A percentile compares a stretch with the other conserved stretches of the same genome.
Conservation (phyloP, 1,284 basidiomycete species). For the Sporisorium graminicola region DNA sequence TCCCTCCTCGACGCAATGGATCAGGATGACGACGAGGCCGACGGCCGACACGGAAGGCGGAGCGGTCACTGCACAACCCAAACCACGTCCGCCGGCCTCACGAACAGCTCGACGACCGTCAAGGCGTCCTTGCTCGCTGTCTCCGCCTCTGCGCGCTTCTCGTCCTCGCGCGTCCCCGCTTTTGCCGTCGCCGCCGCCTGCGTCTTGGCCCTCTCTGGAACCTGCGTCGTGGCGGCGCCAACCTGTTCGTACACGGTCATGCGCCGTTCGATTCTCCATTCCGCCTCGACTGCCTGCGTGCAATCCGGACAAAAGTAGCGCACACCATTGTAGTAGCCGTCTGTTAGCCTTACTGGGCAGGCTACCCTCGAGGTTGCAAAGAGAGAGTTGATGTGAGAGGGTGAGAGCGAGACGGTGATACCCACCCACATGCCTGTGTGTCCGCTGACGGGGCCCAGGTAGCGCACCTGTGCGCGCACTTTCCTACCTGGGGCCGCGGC, state of each 20-base stretch:
- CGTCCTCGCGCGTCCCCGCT: neutral
- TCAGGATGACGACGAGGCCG: no score
- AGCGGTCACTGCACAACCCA: constrained; percentile 39
- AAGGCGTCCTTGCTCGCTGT: neutral
- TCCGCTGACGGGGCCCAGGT: constrained; percentile 52
- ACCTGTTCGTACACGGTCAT: constrained; percentile 1
- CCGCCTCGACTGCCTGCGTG: constrained; percentile 15
- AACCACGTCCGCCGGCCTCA: constrained; percentile 50
- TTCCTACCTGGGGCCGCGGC: constrained; percentile 6
- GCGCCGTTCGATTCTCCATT: constrained; percentile 3
- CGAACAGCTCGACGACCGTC: constrained; percentile 29
- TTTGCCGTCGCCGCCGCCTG: no score
- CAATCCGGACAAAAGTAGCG: constrained; percentile 78
- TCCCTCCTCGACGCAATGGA: no score
- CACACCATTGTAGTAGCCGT: constrained; percentile 82
- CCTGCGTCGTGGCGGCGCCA: constrained; percentile 9
- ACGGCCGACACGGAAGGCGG: no score
- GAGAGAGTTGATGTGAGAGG: neutral
- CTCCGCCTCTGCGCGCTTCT: neutral
- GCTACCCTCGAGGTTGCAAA: neutral
- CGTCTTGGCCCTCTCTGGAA: neutral
- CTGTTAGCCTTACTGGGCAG: constrained; percentile 60
- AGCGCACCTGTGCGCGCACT: constrained; percentile 50
- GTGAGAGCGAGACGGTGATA: constrained; percentile 13
- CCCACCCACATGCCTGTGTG: constrained; percentile 54